These are phyloP conservation scores for Taphrina communis DNA, from an alignment of 1,139 yeast species.

Conservation along the genomic window DNA sequence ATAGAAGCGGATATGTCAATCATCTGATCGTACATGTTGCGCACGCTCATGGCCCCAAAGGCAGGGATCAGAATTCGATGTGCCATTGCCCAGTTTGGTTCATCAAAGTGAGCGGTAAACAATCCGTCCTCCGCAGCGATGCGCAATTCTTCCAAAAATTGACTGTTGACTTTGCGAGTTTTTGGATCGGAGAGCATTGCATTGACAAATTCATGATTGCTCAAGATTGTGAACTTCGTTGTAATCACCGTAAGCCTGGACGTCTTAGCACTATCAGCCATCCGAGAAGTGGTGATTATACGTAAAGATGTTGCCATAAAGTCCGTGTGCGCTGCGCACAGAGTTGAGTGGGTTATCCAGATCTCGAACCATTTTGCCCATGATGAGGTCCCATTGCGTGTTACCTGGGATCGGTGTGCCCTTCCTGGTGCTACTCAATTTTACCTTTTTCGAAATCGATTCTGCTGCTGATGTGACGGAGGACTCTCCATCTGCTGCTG, in stretches of 20 bases:
- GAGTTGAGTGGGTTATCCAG: constrained; percentile 15
- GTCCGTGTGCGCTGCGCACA: constrained; percentile 15
- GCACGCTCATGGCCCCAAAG: constrained; percentile 40
- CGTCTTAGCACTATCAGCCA: background rate
- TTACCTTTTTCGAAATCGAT: background rate
- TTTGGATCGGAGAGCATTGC: constrained; percentile 32
- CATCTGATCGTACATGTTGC: constrained; percentile 40
- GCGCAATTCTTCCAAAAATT: constrained; percentile 32
- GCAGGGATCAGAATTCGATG: constrained; percentile 41
- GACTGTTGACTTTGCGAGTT: constrained; percentile 19
- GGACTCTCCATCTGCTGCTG: background rate
- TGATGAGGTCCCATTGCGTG: background rate
- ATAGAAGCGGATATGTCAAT: constrained; percentile 36
- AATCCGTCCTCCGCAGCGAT: constrained; percentile 28
- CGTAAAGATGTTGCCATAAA: constrained; percentile 15
- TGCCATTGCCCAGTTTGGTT: constrained; percentile 42
- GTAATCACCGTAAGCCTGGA: constrained; percentile 3
- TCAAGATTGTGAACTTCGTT: constrained; percentile 9
- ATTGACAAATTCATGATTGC: constrained; percentile 22
- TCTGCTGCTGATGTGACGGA: background rate
- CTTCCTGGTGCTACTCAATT: background rate
- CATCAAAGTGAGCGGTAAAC: constrained; percentile 31
- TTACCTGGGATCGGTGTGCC: constrained; percentile 17
- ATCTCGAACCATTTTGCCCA: constrained; percentile 10
- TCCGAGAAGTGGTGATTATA: background rate